Conservation (phyloP, 176 grass and related monocot species). For the Oryza punctata region DNA sequence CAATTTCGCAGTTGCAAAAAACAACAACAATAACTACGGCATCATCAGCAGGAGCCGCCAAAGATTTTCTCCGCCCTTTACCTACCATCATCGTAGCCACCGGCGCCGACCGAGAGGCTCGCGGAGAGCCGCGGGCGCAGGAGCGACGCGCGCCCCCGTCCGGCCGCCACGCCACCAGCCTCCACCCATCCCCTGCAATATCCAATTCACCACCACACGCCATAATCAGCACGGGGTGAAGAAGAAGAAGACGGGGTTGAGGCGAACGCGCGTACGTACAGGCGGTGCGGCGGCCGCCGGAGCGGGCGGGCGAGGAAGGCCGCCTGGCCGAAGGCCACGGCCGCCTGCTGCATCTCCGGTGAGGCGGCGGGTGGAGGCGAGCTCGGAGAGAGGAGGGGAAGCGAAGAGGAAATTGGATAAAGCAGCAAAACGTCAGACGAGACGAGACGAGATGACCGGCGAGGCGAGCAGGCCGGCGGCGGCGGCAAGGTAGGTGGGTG, state of each 20-base stretch:
- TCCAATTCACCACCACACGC: not conserved
- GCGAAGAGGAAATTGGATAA: not conserved
- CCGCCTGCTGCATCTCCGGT: constrained; percentile 58
- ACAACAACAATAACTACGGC: not conserved
- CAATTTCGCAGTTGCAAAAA: not conserved
- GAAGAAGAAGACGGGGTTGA: not conserved
- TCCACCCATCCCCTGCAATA: constrained; percentile 11
- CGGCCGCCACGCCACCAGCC: constrained; percentile 18
- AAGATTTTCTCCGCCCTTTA: constrained; percentile 35
- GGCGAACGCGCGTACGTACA: constrained; percentile 6
- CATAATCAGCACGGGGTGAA: not conserved
- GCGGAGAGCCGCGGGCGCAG: constrained; percentile 30
- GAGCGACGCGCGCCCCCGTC: constrained; percentile 9
- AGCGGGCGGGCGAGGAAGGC: constrained; percentile 38
- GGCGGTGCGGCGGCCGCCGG: not conserved
- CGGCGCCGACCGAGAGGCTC: constrained; percentile 50
- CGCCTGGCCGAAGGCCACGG: constrained; percentile 44
- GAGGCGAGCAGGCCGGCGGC: not conserved
- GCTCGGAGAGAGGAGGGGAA: not conserved
- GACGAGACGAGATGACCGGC: not conserved
- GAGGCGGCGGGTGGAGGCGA: not conserved
- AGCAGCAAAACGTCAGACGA: not conserved
- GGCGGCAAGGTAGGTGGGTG: constrained; percentile 27
- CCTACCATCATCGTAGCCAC: constrained; percentile 55
- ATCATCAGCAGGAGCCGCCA: not conserved